phyloP scores from a whole-genome alignment of 2,329 filamentous ascomycete species.

The Cytospora piceae region DNA sequence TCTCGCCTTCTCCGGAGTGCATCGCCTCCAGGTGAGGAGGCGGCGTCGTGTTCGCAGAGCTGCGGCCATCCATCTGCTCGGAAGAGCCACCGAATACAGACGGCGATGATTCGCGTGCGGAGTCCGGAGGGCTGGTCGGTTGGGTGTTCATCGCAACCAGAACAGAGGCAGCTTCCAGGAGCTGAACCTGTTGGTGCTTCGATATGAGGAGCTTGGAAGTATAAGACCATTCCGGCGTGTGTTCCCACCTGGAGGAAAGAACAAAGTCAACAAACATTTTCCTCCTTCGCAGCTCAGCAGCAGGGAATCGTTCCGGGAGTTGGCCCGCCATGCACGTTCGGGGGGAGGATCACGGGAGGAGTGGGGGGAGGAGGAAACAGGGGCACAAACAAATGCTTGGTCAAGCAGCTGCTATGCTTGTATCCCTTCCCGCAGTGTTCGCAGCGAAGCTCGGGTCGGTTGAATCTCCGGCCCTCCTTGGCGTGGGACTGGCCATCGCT shows the following conservation, averaged over 20 bases:
- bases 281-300: constrained; percentile 41
- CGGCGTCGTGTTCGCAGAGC: constrained; percentile 91
- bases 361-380: constrained; percentile 53
- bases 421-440: constrained; percentile 99
- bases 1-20: constrained; percentile 44
- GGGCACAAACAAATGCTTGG: constrained; percentile 98
- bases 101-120: constrained; percentile 72
- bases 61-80: constrained; percentile 74
- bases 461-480: constrained; percentile 80
- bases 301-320: constrained; percentile 19
- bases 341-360: constrained; percentile 36
- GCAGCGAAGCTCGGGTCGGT: constrained; percentile 86
- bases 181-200: constrained; percentile 98
- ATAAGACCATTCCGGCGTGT: constrained; percentile 95
- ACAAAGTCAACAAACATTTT: constrained; percentile 45
- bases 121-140: constrained; percentile 63
- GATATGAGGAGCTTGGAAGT: constrained; percentile 98
- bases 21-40: constrained; percentile 75
- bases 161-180: constrained; percentile 96
- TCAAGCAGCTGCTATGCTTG: constrained; percentile 99
- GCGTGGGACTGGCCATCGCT: constrained; percentile 85
- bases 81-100: constrained; percentile 75
- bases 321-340: constrained; percentile 22
- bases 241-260: constrained; percentile 82
- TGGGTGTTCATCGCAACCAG: constrained; percentile 82